These are phyloP conservation scores for Saturnispora quitensis DNA, from an alignment of 805 yeast species.

Conservation along the genomic window DNA sequence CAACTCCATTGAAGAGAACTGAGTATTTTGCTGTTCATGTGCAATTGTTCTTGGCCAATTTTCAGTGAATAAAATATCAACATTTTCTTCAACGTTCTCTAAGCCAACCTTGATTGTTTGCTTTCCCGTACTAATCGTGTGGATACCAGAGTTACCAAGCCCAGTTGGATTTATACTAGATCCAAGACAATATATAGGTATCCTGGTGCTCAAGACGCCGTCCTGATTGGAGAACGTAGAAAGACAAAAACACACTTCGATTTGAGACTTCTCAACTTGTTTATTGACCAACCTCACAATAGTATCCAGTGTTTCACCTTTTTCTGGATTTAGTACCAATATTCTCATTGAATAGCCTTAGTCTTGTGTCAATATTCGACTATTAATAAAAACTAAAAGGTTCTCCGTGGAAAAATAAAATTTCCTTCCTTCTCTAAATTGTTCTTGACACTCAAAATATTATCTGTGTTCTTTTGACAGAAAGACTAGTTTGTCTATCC, in stretches of 20 bases:
- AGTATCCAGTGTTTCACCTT: background rate
- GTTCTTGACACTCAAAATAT: background rate
- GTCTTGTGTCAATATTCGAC: background rate
- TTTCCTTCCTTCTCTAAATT: background rate
- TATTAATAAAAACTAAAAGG: background rate
- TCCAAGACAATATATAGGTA: conserved; percentile 2
- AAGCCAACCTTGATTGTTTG: background rate
- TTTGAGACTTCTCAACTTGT: conserved; percentile 1
- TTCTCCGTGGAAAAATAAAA: background rate
- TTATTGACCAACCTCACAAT: background rate
- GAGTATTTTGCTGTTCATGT: conserved; percentile 26
- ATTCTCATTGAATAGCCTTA: background rate
- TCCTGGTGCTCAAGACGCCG: background rate
- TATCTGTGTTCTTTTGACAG: background rate
- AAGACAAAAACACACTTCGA: background rate
- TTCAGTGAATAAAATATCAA: conserved; percentile 49
- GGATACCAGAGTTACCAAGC: background rate
- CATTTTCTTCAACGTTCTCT: background rate
- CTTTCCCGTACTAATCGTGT: background rate
- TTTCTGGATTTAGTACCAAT: conserved; percentile 3
- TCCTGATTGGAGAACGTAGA: background rate
- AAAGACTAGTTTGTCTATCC: background rate
- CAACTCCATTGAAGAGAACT: background rate
- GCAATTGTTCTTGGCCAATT: conserved; percentile 55
- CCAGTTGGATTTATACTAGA: background rate